Base-by-base conservation (phyloP, 2,329 filamentous ascomycete species). In the Achaetomium macrosporum region DNA sequence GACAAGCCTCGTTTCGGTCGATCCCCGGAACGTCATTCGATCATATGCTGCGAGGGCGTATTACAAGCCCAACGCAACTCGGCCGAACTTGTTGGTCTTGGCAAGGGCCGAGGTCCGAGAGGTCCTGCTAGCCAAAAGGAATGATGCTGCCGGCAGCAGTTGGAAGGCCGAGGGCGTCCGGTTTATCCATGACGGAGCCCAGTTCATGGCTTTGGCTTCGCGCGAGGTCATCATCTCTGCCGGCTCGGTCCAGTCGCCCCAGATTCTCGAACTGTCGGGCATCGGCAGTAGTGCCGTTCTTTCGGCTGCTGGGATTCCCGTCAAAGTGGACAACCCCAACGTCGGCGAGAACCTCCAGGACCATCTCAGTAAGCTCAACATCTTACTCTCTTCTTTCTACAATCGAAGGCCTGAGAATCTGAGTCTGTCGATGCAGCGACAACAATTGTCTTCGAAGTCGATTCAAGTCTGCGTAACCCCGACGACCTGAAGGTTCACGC, bases 371-470 rank as follows among this genome's bases (percentile, higher is more conserved):
- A 57, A 68, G 43, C 25, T 25, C 25, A 25, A 25, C 25, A 25
- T 25, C 25, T 25, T 25, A 7, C 25, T 74, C 76, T 42, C 42
- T 62, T 35, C 57, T 58, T 50, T 16, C 57, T 52, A 30, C 17
- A 29, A 58, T 59, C n/a, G 55, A 25, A 25, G 25, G 25, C 25
- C 25, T 25, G 25, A 25, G 25, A 25, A 25, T 25, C 25, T 25
- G 25, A 25, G 25, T 25, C 25, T 25, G 25, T 25, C 25, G 52
- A 10, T 13, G 13, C 46, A 57, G 45, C 35, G 53, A 47, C 72
- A 2, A 65, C 68, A 5, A 68, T 69, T 36, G 66, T 76, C 33
- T 75, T 73, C 17, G 74, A 77, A 50, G 71, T 76, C 31, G 70
- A 75, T 50, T 65, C 72, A 10, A 62, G 60, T 4, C 63, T 75